Conservation (phyloP, 2,329 filamentous ascomycete species). For the Teratosphaeriaceae sp. region DNA sequence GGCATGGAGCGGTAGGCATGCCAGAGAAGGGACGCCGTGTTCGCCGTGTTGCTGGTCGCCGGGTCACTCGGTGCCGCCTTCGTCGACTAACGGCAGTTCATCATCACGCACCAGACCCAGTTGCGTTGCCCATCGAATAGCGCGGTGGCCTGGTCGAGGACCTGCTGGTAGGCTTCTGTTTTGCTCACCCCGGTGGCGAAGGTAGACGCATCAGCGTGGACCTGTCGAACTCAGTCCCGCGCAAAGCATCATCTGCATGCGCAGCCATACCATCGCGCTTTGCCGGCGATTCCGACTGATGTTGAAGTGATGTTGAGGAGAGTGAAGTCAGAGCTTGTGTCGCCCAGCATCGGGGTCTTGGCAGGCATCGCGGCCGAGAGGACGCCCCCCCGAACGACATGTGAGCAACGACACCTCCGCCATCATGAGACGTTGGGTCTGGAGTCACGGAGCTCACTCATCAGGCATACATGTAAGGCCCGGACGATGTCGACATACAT, state of each 20-base stretch:
- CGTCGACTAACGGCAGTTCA: not conserved
- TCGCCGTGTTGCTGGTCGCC: conserved; percentile 61
- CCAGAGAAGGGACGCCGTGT: conserved; percentile 69
- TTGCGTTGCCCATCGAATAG: conserved; percentile 69
- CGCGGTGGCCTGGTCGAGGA: conserved; percentile 62
- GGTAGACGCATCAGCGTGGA: conserved; percentile 73
- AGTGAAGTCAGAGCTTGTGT: too few relatives aligned
- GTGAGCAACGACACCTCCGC: too few relatives aligned
- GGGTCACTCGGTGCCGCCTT: not conserved
- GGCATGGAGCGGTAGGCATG: conserved; percentile 70
- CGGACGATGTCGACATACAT: too few relatives aligned
- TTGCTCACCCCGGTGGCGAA: conserved; percentile 63
- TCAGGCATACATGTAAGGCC: too few relatives aligned
- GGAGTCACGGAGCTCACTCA: too few relatives aligned
- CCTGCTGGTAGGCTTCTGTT: conserved; percentile 65
- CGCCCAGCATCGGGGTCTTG: too few relatives aligned
- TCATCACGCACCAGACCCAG: conserved; percentile 51
- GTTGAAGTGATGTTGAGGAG: too few relatives aligned
- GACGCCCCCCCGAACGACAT: too few relatives aligned
- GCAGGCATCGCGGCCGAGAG: too few relatives aligned
- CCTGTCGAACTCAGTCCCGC: conserved; percentile 32
- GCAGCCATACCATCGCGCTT: not conserved
- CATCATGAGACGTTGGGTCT: too few relatives aligned
- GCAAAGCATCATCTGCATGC: not conserved
- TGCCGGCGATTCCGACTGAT: too few relatives aligned